Conservation (phyloP, 2,329 filamentous ascomycete species). For the Aspergillus puulaauensis region DNA sequence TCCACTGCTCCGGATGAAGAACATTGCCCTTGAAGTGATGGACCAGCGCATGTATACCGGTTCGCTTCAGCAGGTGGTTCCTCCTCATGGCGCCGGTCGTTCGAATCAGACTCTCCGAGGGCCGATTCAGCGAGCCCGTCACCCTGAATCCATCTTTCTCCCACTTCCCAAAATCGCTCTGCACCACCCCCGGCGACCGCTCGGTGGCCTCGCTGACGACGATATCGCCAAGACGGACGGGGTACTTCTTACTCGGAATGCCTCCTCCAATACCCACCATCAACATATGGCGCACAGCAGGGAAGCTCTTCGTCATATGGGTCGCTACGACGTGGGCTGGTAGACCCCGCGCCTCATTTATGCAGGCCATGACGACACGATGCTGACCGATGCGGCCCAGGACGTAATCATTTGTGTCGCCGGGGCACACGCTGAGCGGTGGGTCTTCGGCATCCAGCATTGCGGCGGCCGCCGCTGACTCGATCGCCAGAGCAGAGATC, state of each 20-base stretch:
- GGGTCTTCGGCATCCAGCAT: conserved; percentile 18
- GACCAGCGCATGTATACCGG: no score
- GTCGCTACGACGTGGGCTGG: no score
- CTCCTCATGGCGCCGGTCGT: no score
- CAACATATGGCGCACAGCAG: conserved; percentile 9
- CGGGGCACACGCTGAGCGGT: background rate
- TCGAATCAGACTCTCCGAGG: no score
- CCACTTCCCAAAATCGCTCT: conserved; percentile 12
- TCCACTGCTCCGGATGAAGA: no score
- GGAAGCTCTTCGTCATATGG: no score
- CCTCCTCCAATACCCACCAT: conserved; percentile 28
- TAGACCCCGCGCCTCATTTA: background rate
- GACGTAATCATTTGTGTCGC: conserved; percentile 14
- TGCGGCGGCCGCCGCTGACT: conserved; percentile 1
- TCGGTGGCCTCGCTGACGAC: conserved; percentile 14
- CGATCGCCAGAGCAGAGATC: conserved; percentile 3
- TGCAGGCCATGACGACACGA: conserved; percentile 17
- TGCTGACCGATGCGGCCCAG: conserved; percentile 16
- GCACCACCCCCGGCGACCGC: conserved; percentile 16
- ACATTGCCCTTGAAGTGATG: no score
- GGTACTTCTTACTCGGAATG: conserved; percentile 10
- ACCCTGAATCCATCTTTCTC: conserved; percentile 3
- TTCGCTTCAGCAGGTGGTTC: no score
- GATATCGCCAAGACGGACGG: conserved; percentile 27
- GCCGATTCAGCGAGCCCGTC: no score